Percentiles rank a stretch among this genome's conserved stretches.
These are phyloP conservation scores for Irpex rosettiformis DNA, from an alignment of 1,284 basidiomycete species.

Conservation along the genomic window DNA sequence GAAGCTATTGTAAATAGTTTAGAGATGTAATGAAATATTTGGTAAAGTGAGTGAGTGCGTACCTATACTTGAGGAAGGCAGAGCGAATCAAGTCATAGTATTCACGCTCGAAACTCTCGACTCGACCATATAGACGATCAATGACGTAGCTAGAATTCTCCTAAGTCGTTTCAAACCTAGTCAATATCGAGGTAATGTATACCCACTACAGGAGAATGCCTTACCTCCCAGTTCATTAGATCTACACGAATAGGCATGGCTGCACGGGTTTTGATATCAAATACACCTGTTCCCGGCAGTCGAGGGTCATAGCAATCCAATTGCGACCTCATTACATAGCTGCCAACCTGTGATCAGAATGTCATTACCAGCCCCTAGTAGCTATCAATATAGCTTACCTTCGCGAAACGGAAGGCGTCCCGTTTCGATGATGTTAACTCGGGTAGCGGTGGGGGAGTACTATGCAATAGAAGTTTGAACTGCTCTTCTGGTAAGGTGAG, in stretches of 20 bases:
- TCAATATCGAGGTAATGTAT: too few relatives aligned
- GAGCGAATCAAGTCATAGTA: slow-evolving; percentile 92
- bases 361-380: not conserved
- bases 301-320: slow-evolving; percentile 84
- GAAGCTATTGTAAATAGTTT: slow-evolving; percentile 49
- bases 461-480: slow-evolving; percentile 63
- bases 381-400: slow-evolving; percentile 34
- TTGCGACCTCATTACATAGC: slow-evolving; percentile 92
- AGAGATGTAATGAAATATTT: not conserved
- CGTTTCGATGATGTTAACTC: slow-evolving; percentile 32
- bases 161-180: slow-evolving; percentile 31
- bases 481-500: slow-evolving; percentile 67
- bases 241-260: slow-evolving; percentile 85
- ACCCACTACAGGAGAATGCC: too few relatives aligned
- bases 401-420: slow-evolving; percentile 83
- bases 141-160: slow-evolving; percentile 81
- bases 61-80: slow-evolving; percentile 95
- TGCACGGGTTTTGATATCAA: slow-evolving; percentile 96
- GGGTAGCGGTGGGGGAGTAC: slow-evolving; percentile 30
- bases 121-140: slow-evolving; percentile 51
- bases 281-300: slow-evolving; percentile 87
- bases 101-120: slow-evolving; percentile 84
- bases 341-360: slow-evolving; percentile 48
- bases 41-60: not conserved
- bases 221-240: slow-evolving; percentile 77